phyloP scores from a whole-genome alignment of 164 flowering plant species.

The Annona cherimola region DNA sequence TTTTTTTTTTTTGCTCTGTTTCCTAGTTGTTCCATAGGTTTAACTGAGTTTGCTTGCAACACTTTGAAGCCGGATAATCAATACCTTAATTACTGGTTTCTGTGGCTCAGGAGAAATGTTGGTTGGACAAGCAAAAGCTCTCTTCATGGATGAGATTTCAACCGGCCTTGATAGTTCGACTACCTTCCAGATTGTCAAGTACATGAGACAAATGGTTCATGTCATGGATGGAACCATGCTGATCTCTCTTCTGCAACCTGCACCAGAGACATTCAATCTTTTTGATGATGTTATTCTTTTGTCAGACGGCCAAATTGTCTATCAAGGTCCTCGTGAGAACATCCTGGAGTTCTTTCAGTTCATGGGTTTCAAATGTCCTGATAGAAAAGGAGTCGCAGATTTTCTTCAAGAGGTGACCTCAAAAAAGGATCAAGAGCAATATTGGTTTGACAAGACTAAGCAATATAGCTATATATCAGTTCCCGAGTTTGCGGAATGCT shows the following conservation, averaged over 20 bases:
- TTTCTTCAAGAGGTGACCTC: conserved; percentile 65
- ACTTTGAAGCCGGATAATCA: no score
- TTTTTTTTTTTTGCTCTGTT: no score
- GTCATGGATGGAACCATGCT: conserved; percentile 54
- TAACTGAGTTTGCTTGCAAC: no score
- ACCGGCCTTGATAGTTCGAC: conserved; percentile 65
- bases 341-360: conserved; percentile 47
- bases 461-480: conserved; percentile 39
- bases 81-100: not conserved
- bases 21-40: no score
- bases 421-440: conserved; percentile 56
- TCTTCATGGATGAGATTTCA: conserved; percentile 67
- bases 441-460: conserved; percentile 35
- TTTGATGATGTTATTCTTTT: conserved; percentile 55
- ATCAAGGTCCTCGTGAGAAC: conserved; percentile 47
- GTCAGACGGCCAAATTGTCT: conserved; percentile 52
- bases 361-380: conserved; percentile 53
- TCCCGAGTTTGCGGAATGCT: conserved; percentile 32
- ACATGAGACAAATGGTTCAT: conserved; percentile 56
- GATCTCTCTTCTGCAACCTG: conserved; percentile 60
- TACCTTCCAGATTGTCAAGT: conserved; percentile 53
- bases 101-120: conserved; percentile 49
- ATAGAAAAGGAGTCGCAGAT: conserved; percentile 56
- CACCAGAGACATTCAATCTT: conserved; percentile 53
- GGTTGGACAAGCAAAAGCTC: conserved; percentile 58